Conservation (phyloP, 805 yeast species). For the Lipomyces sp. region DNA sequence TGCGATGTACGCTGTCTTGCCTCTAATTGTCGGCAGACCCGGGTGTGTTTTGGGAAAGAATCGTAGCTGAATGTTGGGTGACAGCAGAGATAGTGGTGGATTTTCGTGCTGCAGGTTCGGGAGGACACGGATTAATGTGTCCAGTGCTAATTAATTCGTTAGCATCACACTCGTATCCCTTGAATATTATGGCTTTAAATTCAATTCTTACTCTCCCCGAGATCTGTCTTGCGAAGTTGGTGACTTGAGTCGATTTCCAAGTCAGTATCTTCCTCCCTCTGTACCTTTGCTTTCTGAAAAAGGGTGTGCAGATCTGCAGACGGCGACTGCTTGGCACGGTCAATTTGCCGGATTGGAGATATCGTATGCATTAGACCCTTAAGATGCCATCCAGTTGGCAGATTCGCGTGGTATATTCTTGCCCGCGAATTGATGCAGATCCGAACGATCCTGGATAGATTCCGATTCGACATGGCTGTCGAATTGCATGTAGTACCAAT, state of each 20-base stretch:
- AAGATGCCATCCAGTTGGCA: not conserved
- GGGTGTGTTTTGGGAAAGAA: slow-evolving; percentile 37
- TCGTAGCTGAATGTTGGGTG: slow-evolving; percentile 34
- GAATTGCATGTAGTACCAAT: not conserved
- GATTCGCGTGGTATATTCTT: not conserved
- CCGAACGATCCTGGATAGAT: not conserved
- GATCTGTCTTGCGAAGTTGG: slow-evolving; percentile 23
- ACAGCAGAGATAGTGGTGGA: slow-evolving; percentile 29
- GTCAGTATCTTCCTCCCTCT: slow-evolving; percentile 4
- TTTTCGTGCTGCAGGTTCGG: slow-evolving; percentile 32
- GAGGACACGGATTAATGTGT: slow-evolving; percentile 21
- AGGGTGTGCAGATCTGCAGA: not conserved
- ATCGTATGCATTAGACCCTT: not conserved
- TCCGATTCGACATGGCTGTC: not conserved
- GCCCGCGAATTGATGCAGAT: not conserved
- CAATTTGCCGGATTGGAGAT: not conserved
- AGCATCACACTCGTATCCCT: not conserved
- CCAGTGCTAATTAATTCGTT: slow-evolving; percentile 24
- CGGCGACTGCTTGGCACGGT: not conserved
- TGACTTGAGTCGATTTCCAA: not conserved
- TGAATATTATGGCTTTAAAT: not conserved
- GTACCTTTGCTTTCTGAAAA: not conserved
- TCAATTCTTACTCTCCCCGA: slow-evolving; percentile 19
- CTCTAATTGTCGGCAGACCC: slow-evolving; percentile 32
- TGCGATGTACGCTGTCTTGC: slow-evolving; percentile 31